Evolutionary conservation across 148 eudicot genomes (phyloP), one percentile per base, ranked within the genome.

Genomic region (Rhododendron simsii): DNA sequence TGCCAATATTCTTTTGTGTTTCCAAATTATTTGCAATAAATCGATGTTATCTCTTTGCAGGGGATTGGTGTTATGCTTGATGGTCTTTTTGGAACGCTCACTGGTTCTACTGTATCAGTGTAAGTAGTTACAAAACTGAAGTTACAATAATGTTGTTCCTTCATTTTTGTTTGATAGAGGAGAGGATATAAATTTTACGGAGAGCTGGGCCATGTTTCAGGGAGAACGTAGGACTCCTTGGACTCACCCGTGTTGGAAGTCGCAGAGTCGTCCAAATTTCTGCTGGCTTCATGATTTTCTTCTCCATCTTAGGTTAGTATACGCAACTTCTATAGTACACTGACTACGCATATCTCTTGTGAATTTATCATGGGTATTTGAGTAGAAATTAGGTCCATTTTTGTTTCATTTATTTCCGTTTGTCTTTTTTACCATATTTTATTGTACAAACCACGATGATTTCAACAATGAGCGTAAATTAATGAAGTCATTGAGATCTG

Each of bases 181-280:
- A 26, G 33, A 53, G 16, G 3, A 61, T 41, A 15, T 78, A 61
- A 81, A 18, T 30, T 81, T 85, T 85, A 86, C 59, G 23, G 5
- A 74, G 30, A 84, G 47, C 47, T 85, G 81, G 44, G 37, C 18
- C 33, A 44, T 78, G 48, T 91, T 90, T 87, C 91, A 95, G 98
- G 89, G 98, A 98, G 92, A 98, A 98, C 85, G 98, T 98, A 39
- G 98, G 99, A 69, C 92, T 98, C 75, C 96, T 98, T 78, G 99
- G 99, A 84, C 92, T 98, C 75, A 98, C 99, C 35, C 91, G 99
- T 78, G 98, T 98, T 85, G 99, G 99, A 90, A 98, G 99, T 85
- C 96, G 99, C 35, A 92, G 99, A 91, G 99, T 98, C 53, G 99
- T 98, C 86, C 99, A 98, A 88, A 91, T 98, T 61, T 98, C 99